Percentiles rank a stretch among this genome's conserved stretches.
phyloP scores from a whole-genome alignment of 2,329 filamentous ascomycete species.

The Aspergillus hortae region DNA sequence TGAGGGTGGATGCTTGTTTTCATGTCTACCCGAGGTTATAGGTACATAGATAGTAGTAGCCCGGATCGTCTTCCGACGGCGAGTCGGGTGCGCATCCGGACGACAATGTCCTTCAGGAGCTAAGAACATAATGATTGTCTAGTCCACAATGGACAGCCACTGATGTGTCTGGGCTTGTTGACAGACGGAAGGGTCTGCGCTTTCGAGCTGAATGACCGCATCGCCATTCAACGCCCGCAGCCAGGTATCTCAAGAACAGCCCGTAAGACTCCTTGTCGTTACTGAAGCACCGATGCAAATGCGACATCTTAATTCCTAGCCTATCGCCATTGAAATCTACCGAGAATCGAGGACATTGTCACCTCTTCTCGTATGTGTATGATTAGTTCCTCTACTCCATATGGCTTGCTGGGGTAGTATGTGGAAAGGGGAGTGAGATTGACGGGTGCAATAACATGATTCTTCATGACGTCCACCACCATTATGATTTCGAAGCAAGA shows the following conservation, averaged over 20 bases:
- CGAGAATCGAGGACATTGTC: no score
- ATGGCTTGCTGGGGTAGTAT: no score
- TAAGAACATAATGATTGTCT: neutral
- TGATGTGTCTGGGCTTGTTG: neutral
- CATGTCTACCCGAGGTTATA: constrained; percentile 10
- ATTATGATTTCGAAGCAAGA: no score
- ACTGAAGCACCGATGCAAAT: neutral
- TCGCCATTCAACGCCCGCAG: neutral
- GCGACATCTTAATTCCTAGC: neutral
- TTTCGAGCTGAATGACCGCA: neutral
- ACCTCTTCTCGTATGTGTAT: no score
- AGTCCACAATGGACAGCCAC: neutral
- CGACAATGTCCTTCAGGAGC: neutral
- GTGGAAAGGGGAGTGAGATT: no score
- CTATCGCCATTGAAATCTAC: no score
- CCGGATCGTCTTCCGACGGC: neutral
- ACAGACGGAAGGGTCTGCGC: neutral
- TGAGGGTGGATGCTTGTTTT: neutral
- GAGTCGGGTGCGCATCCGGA: neutral
- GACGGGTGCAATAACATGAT: no score
- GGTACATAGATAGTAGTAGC: neutral
- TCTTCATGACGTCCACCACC: no score
- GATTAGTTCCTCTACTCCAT: no score
- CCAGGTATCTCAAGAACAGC: neutral
- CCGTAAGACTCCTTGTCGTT: neutral